These are phyloP conservation scores for Closterium sp. DNA, from an alignment of 139 green algal genomes.

Conservation along the genomic window DNA sequence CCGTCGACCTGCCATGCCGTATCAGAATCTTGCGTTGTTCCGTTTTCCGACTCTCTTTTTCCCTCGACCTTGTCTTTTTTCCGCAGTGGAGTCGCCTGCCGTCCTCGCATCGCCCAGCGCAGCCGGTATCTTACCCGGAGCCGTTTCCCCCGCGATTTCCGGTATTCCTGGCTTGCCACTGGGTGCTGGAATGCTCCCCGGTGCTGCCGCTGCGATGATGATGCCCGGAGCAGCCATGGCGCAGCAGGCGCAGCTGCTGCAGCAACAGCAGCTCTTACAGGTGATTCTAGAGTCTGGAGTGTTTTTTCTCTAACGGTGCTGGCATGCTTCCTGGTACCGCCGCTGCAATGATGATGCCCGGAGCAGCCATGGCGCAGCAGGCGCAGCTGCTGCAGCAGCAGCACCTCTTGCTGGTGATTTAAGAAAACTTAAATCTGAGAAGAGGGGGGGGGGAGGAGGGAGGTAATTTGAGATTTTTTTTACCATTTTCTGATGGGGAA, in stretches of 20 bases:
- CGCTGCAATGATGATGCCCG: too few species aligned
- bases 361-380: neutral
- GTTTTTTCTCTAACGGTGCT: too few species aligned
- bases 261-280: constrained; percentile 25
- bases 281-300: neutral
- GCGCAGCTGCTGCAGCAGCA: constrained; percentile 31
- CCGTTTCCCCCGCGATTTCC: neutral
- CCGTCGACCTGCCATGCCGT: too few species aligned
- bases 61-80: neutral
- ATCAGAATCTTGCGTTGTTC: too few species aligned
- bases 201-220: neutral
- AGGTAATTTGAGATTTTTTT: too few species aligned
- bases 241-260: constrained; percentile 17
- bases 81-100: neutral
- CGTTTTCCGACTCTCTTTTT: neutral
- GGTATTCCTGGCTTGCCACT: neutral
- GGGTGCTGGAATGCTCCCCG: neutral
- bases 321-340: too few species aligned
- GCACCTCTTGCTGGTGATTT: neutral
- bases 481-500: too few species aligned
- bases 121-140: neutral
- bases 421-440: too few species aligned
- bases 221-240: neutral
- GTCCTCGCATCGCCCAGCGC: neutral
- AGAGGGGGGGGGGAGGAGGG: too few species aligned